A percentile compares a stretch with the other conserved stretches of the same genome.
Conservation (phyloP, 2,329 filamentous ascomycete species). For the Fusarium sp. region DNA sequence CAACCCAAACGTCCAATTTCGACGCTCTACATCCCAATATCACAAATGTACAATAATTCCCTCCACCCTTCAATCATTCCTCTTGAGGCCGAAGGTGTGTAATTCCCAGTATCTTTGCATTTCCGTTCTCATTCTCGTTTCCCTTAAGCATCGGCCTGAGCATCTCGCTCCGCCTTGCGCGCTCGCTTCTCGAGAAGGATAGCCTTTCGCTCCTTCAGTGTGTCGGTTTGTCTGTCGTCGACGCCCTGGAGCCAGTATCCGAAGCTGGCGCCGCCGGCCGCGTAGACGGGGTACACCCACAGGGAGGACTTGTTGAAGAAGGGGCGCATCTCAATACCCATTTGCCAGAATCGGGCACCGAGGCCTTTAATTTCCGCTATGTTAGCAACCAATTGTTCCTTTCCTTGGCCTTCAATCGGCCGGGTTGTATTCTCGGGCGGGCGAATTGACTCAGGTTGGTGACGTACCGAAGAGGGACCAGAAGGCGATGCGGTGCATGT, state of each 20-base stretch:
- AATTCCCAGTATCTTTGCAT: conserved; percentile 25
- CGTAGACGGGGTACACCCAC: conserved; percentile 94
- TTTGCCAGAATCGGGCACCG: conserved; percentile 92
- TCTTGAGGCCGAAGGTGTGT: conserved; percentile 10
- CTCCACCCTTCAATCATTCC: conserved; percentile 9
- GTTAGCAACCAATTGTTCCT: conserved; percentile 20
- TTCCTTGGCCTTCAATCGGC: background rate
- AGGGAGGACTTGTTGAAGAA: conserved; percentile 86
- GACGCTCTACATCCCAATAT: conserved; percentile 41
- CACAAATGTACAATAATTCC: conserved; percentile 43
- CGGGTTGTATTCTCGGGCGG: conserved; percentile 5
- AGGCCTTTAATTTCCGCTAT: conserved; percentile 69
- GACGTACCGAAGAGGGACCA: conserved; percentile 87
- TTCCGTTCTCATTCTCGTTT: background rate
- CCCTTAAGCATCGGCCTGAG: conserved; percentile 43
- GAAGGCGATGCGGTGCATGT: conserved; percentile 77
- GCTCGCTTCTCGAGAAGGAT: conserved; percentile 88
- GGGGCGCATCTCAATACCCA: conserved; percentile 98
- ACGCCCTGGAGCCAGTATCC: conserved; percentile 97
- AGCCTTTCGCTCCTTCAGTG: conserved; percentile 82
- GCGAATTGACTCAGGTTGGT: conserved; percentile 29
- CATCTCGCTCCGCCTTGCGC: conserved; percentile 63
- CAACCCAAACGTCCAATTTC: conserved; percentile 43
- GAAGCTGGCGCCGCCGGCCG: conserved; percentile 85
- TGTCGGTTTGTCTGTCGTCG: conserved; percentile 81